These are phyloP conservation scores for Boletus edulis DNA, from an alignment of 768 basidiomycete genomes.

Conservation along the genomic window DNA sequence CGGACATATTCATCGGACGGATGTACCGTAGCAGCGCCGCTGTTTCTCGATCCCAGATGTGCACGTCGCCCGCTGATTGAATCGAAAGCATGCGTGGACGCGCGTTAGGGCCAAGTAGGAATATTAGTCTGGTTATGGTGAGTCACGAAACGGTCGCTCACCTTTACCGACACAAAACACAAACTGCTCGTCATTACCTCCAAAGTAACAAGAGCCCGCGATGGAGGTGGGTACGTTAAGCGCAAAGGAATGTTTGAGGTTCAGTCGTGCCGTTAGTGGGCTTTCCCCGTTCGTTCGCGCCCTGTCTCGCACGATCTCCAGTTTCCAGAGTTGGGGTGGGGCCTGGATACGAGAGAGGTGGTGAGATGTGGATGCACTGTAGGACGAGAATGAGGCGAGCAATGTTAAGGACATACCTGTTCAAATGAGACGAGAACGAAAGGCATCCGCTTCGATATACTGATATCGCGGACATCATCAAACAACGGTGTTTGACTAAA, in stretches of 20 bases:
- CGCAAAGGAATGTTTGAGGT: conserved; percentile 61
- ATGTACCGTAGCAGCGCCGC: conserved; percentile 69
- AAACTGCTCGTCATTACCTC: conserved; percentile 72
- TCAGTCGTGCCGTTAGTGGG: conserved; percentile 21
- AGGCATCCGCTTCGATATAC: conserved; percentile 41
- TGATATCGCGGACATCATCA: conserved; percentile 52
- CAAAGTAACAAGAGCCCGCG: conserved; percentile 79
- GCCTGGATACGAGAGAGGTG: conserved; percentile 37
- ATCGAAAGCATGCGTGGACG: too few relatives aligned
- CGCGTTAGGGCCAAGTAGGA: too few relatives aligned
- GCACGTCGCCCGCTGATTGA: conserved; percentile 69
- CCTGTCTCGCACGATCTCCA: conserved; percentile 57
- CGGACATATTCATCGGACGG: conserved; percentile 48
- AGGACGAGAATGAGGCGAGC: background rate
- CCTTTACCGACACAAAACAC: conserved; percentile 82
- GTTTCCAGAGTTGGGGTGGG: conserved; percentile 72
- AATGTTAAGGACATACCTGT: conserved; percentile 12
- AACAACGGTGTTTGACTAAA: conserved; percentile 50
- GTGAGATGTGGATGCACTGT: background rate
- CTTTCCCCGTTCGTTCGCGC: conserved; percentile 30
- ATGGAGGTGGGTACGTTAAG: conserved; percentile 66
- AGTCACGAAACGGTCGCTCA: conserved; percentile 20
- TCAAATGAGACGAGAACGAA: conserved; percentile 40
- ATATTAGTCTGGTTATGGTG: too few relatives aligned
- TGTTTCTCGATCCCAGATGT: conserved; percentile 84